Conservation (phyloP, 805 yeast species). For the Yarrowia hollandica region DNA sequence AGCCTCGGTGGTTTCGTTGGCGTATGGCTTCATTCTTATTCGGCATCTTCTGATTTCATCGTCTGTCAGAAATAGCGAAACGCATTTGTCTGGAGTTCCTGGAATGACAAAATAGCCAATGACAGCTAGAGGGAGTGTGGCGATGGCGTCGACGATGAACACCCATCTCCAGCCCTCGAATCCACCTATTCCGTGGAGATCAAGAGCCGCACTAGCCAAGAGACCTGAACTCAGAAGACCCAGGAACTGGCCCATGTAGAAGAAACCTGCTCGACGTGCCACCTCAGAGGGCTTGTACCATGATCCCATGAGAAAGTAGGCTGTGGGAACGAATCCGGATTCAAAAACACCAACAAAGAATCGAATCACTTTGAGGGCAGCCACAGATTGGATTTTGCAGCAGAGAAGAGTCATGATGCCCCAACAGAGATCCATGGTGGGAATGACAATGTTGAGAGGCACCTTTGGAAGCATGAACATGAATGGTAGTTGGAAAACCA, state of each 20-base stretch:
- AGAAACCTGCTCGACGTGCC: constrained; percentile 61
- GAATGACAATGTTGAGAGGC: constrained; percentile 56
- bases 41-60: constrained; percentile 58
- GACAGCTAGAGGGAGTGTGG: constrained; percentile 59
- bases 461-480: constrained; percentile 55
- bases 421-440: constrained; percentile 65
- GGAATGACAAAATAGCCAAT: constrained; percentile 59
- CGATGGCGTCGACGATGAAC: constrained; percentile 62
- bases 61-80: constrained; percentile 54
- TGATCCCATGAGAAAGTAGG: constrained; percentile 47
- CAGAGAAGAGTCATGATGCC: constrained; percentile 61
- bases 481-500: constrained; percentile 63
- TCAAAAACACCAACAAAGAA: constrained; percentile 71
- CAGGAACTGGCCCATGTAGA: constrained; percentile 61
- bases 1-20: background rate
- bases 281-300: constrained; percentile 60
- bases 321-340: constrained; percentile 62
- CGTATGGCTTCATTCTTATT: constrained; percentile 41
- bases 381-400: constrained; percentile 51
- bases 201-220: constrained; percentile 56
- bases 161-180: constrained; percentile 73
- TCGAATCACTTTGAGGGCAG: constrained; percentile 59
- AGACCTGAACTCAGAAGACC: constrained; percentile 65
- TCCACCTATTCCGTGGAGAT: constrained; percentile 53
- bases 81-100: constrained; percentile 63